Evolutionary conservation across 2,329 filamentous ascomycete species (phyloP).

Genomic region (Fusarium sulawesiense): DNA sequence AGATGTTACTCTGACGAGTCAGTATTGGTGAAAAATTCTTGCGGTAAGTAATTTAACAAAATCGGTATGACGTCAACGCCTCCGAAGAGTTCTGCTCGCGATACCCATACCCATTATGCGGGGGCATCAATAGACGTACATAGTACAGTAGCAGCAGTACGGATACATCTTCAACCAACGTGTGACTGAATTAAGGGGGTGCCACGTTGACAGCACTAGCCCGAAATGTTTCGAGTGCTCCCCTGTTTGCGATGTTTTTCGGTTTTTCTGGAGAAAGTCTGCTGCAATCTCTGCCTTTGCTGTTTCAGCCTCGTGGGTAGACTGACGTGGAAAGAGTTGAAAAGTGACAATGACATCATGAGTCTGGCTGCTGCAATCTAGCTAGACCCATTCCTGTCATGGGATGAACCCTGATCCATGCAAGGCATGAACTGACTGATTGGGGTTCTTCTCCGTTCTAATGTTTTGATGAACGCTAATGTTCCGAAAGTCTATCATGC

Average conservation of each 20-base stretch:
- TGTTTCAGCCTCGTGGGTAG: constrained; percentile 46
- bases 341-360: constrained; percentile 41
- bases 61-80: constrained; percentile 42
- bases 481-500: constrained; percentile 20
- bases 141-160: constrained; percentile 22
- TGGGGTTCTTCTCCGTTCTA: constrained; percentile 29
- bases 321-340: constrained; percentile 42
- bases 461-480: constrained; percentile 24
- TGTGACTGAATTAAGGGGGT: constrained; percentile 33
- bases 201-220: constrained; percentile 43
- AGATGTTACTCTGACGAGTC: background rate
- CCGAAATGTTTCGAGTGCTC: constrained; percentile 9
- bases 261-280: constrained; percentile 14
- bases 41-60: background rate
- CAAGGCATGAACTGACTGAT: constrained; percentile 18
- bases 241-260: constrained; percentile 15
- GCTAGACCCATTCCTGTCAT: constrained; percentile 30
- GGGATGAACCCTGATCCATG: constrained; percentile 14
- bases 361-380: constrained; percentile 16
- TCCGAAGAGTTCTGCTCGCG: constrained; percentile 30
- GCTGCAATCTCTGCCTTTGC: constrained; percentile 12
- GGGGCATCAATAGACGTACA: constrained; percentile 22
- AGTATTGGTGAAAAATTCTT: constrained; percentile 1
- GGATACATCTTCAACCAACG: constrained; percentile 24
- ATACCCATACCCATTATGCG: constrained; percentile 26